Conservation (phyloP, 495 filamentous ascomycete species). For the Daldinia concentrica region DNA sequence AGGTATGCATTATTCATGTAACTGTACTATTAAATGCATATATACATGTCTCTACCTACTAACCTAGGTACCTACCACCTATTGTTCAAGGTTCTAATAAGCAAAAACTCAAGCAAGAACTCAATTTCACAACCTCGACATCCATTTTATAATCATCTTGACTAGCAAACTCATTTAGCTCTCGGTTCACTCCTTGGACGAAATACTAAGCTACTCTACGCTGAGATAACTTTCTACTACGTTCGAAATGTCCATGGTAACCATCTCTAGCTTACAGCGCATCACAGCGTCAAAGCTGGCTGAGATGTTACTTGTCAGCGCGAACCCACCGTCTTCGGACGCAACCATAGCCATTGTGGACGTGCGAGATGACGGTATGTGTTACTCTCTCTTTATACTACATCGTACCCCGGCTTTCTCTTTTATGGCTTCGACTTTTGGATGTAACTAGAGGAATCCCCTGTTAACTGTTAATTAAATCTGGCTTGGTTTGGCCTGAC, state of each 20-base stretch:
- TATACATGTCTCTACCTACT: too few relatives aligned
- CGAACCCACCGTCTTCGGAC: slow-evolving; percentile 23
- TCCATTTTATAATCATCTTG: background rate
- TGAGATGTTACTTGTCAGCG: slow-evolving; percentile 55
- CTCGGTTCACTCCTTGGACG: background rate
- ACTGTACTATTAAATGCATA: too few relatives aligned
- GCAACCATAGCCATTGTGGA: slow-evolving; percentile 78
- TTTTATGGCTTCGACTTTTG: too few relatives aligned
- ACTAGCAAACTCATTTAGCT: background rate
- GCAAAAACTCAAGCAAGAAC: too few relatives aligned
- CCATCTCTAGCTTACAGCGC: slow-evolving; percentile 69
- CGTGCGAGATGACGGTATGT: slow-evolving; percentile 81
- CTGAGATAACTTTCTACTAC: background rate
- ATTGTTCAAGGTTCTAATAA: too few relatives aligned
- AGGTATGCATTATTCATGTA: too few relatives aligned
- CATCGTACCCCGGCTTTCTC: background rate
- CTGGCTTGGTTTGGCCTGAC: background rate
- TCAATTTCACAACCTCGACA: background rate
- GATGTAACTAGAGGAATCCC: too few relatives aligned
- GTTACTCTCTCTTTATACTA: background rate
- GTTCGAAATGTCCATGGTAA: slow-evolving; percentile 62
- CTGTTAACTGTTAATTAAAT: background rate
- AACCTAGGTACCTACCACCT: too few relatives aligned
- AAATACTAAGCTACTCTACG: background rate
- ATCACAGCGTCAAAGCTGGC: slow-evolving; percentile 71